Evolutionary conservation across 495 filamentous ascomycete genomes (phyloP), one percentile per base, ranked within the genome.

Genomic region (Neohortaea acidophila): DNA sequence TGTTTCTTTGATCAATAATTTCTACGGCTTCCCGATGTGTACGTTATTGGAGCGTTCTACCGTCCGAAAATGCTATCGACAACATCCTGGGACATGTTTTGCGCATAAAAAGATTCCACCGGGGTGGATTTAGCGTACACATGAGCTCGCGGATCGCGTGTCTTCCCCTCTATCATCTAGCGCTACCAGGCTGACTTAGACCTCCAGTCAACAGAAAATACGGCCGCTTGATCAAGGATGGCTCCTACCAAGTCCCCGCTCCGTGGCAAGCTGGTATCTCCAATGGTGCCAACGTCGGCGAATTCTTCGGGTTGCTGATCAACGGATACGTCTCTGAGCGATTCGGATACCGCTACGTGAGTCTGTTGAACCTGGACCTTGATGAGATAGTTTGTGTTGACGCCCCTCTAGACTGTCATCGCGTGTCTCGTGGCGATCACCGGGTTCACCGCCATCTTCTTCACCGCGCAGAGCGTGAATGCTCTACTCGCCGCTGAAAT

Each of bases 181-280:
- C n/a, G n/a, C n/a, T n/a, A n/a, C n/a, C n/a, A n/a, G n/a, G n/a
- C n/a, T n/a, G n/a, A n/a, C n/a, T n/a, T n/a, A n/a, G n/a, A n/a
- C n/a, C 51, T 11, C 45, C 47, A 49, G 84, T 84, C 63, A 79
- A 77, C 48, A 56, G 58, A 43, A 80, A 79, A 44, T 84, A 82
- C 52, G 81, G 80, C 21, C 61, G 70, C 38, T 49, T 59, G 45
- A 39, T 67, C 10, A 31, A 62, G 1, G 54, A 74, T 33, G 76
- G 73, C n/a, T 49, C 56, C 2, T 84, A 79, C 55, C 65, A 84
- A 48, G 64, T 86, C 7, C 59, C 79, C 12, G 77, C 80, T 11
- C 53, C 73, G 41, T 87, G 81, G 81, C 79, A 84, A 60, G 61
- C 80, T 6, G 80, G 78, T 39, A 60, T 87, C 25, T 79, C 73